phyloP scores from a whole-genome alignment of 1,139 yeast genomes.

The Saccharomyces hybrid region DNA sequence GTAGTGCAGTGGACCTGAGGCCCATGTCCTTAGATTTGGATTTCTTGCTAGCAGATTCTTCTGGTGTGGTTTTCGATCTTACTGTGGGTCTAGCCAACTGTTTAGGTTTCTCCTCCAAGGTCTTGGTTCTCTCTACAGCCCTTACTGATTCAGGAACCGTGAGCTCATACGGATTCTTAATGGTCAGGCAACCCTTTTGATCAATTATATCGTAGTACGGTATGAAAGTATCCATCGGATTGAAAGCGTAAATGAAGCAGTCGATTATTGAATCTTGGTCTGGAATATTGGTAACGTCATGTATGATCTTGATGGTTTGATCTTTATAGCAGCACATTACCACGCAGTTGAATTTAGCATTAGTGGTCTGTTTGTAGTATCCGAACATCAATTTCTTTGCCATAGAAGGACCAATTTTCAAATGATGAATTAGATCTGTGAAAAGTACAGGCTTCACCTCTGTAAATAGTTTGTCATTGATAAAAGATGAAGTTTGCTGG shows the following conservation, averaged over 20 bases:
- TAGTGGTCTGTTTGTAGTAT: constrained; percentile 20
- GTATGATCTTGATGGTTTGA: constrained; percentile 17
- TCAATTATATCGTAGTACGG: constrained; percentile 19
- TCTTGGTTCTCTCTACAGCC: not conserved
- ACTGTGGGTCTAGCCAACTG: constrained; percentile 2
- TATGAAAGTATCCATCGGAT: constrained; percentile 25
- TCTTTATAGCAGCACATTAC: constrained; percentile 19
- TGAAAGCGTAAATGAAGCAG: constrained; percentile 30
- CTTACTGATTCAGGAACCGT: not conserved
- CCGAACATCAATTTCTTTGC: constrained; percentile 27
- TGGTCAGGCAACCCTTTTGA: constrained; percentile 15
- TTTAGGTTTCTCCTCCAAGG: constrained; percentile 1
- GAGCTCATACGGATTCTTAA: constrained; percentile 18
- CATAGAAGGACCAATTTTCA: constrained; percentile 19
- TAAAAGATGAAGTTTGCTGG: constrained; percentile 2
- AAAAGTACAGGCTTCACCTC: constrained; percentile 24
- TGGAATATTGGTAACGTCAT: constrained; percentile 12
- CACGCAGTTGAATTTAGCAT: constrained; percentile 24
- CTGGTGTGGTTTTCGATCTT: constrained; percentile 14
- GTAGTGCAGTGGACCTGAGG: constrained; percentile 27
- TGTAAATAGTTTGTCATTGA: constrained; percentile 20
- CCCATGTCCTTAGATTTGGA: constrained; percentile 18
- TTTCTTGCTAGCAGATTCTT: constrained; percentile 2
- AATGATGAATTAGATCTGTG: constrained; percentile 24
- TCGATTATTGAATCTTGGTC: constrained; percentile 17